Base-by-base conservation (phyloP, 129 eudicot species). In the carrot (Daucus carota) region DNA sequence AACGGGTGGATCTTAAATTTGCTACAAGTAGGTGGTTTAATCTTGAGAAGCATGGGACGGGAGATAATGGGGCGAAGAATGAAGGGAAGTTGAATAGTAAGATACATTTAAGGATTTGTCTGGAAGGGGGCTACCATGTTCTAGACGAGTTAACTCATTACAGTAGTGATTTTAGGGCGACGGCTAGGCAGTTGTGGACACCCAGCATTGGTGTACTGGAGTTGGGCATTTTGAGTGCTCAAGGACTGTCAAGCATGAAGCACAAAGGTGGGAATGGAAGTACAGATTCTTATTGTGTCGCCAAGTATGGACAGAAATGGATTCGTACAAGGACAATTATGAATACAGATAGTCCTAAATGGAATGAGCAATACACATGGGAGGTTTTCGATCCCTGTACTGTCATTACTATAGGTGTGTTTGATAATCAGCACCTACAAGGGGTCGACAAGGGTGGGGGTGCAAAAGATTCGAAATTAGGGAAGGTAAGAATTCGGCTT, bases 351-450 rank as follows among this genome's bases (percentile, higher is more conserved):
- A 82, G 72, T 75, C 91, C 91, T 6, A 81, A 81, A 73, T 87
- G 88, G 88, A 87, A 87, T 59, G 91, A 87, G 41, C 91, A 87
- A 68, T 87, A 87, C 72, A 84, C 88, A 5, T 87, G 91, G 91
- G 91, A 87, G 75, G 91, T 87, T 63, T 87, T 74, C 34, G 91
- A 87, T 75, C 91, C 91, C 7, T 82, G 86, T 59, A 85, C 89
- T 24, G 89, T 85, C 20, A 79, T 85, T 22, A 85, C 89, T 2
- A 48, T 87, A 31, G 85, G 86, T 16, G 86, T 87, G 28, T 87
- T 87, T 80, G 88, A 87, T 47, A 87, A 87, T 72, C 78, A 80
- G 60, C 86, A 84, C 45, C 38, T 87, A 73, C 85, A 83, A 54
- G 88, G 88, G 22, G 73, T 43, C 31, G 77, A 81, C 33, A 80